Evolutionary conservation across 495 filamentous ascomycete genomes (phyloP), one percentile per base, ranked within the genome.

Genomic region (Daldinia vernicosa): DNA sequence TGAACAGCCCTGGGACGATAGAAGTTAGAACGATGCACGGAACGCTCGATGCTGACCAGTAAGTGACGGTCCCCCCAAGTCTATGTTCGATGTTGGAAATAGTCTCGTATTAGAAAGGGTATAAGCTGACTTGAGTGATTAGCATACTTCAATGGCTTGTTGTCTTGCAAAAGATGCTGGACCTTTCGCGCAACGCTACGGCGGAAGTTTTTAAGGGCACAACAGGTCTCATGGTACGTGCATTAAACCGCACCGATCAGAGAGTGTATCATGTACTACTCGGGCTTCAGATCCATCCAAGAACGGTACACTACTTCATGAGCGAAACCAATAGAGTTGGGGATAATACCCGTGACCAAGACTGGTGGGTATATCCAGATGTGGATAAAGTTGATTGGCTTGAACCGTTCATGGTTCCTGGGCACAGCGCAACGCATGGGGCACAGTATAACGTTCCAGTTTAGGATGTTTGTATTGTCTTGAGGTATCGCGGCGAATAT

Each of bases 1-100:
- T n/a, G 9, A 8, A 12, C 22, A 17, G 4, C 7, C 7, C 37
- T 8, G 37, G 61, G 33, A 75, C 73, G 5, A 60, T 73, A 37
- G 73, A 75, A 51, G 30, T 69, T 45, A 65, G 73, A 35, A 70
- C 61, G 11, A 75, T 75, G 73, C 73, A 75, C 1, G 73, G 73
- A 2, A 75, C 73, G n/a, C 28, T 75, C n/a, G 73, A 75, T 37
- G 70, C 58, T 12, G 55, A 66, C 22, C 70, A 75, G 67, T 70
- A 70, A 66, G 67, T 66, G 0, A 32, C 7, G 43, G 12, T 3
- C 40, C 6, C 40, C 30, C 45, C 3, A 11, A 6, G 45, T 51
- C 45, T 26, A 47, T 47, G 4, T 22, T 51, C 45, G 14, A 47
- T 47, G 4, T 22, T 35, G 3, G 12, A 35, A 14, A 35, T 4